phyloP scores from a whole-genome alignment of 495 filamentous ascomycete genomes.

The Neurospora sublineolata region DNA sequence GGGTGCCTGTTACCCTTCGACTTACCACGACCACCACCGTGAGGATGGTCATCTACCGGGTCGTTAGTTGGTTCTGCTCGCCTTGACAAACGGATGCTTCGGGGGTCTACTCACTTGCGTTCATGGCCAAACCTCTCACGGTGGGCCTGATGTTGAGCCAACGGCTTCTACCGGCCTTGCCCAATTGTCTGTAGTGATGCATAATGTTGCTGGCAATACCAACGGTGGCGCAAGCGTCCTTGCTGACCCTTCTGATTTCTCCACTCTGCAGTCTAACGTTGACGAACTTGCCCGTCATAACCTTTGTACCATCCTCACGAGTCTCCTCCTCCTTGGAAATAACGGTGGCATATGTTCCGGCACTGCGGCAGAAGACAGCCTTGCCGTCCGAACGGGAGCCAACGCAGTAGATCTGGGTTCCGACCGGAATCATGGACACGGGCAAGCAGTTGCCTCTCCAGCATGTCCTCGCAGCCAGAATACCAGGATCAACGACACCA shows the following conservation, averaged over 20 bases:
- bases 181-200: conserved; percentile 77
- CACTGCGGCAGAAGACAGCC: conserved; percentile 85
- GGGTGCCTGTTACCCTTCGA: conserved; percentile 95
- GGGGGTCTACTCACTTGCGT: conserved; percentile 50
- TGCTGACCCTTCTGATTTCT: conserved; percentile 75
- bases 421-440: conserved; percentile 85
- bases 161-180: conserved; percentile 84
- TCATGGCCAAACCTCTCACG: conserved; percentile 95
- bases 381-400: conserved; percentile 61
- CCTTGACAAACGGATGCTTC: background rate
- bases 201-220: conserved; percentile 88
- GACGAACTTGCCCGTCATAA: conserved; percentile 53
- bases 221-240: conserved; percentile 86
- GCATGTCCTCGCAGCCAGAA: conserved; percentile 84
- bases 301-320: conserved; percentile 41
- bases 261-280: conserved; percentile 81
- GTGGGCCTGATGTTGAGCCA: conserved; percentile 92
- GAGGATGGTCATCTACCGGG: conserved; percentile 68
- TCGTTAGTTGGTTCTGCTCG: conserved; percentile 18
- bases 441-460: conserved; percentile 93
- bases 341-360: conserved; percentile 81
- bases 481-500: conserved; percentile 80
- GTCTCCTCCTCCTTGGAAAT: conserved; percentile 70
- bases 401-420: conserved; percentile 81
- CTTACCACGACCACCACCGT: conserved; percentile 97